Conservation (phyloP, 2,329 filamentous ascomycete species). For the Podosphaera aphanis region DNA sequence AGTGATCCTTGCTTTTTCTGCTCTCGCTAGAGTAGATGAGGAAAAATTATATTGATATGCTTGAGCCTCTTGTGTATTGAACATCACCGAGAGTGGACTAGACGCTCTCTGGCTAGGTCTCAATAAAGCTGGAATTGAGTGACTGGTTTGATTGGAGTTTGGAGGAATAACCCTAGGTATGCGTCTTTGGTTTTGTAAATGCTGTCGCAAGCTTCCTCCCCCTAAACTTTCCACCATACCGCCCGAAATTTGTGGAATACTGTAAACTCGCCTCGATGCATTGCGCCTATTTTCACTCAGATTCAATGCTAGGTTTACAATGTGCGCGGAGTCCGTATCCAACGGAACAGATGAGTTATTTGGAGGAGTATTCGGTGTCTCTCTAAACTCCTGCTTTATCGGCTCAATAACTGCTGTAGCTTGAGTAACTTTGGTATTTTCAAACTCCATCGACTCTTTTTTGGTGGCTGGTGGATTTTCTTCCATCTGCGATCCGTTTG, state of each 20-base stretch:
- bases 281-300: conserved; percentile 58
- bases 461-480: conserved; percentile 8
- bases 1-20: conserved; percentile 62
- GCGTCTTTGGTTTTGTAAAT: conserved; percentile 48
- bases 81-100: conserved; percentile 24
- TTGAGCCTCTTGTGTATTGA: conserved; percentile 22
- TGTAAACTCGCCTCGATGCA: conserved; percentile 27
- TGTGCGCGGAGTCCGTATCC: conserved; percentile 62
- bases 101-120: conserved; percentile 20
- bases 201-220: conserved; percentile 38
- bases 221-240: conserved; percentile 23
- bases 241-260: conserved; percentile 17
- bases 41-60: conserved; percentile 46
- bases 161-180: conserved; percentile 38
- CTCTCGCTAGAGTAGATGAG: conserved; percentile 54
- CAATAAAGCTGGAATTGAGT: conserved; percentile 18
- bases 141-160: conserved; percentile 20
- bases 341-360: conserved; percentile 17
- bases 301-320: conserved; percentile 78
- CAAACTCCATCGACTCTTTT: conserved; percentile 6
- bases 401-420: conserved; percentile 2
- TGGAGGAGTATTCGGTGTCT: background rate
- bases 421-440: conserved; percentile 4
- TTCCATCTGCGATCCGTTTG: conserved; percentile 7
- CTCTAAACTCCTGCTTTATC: background rate